These are phyloP conservation scores for Lumnitzera racemosa DNA, from an alignment of 345 rosid genomes.

Conservation along the genomic window DNA sequence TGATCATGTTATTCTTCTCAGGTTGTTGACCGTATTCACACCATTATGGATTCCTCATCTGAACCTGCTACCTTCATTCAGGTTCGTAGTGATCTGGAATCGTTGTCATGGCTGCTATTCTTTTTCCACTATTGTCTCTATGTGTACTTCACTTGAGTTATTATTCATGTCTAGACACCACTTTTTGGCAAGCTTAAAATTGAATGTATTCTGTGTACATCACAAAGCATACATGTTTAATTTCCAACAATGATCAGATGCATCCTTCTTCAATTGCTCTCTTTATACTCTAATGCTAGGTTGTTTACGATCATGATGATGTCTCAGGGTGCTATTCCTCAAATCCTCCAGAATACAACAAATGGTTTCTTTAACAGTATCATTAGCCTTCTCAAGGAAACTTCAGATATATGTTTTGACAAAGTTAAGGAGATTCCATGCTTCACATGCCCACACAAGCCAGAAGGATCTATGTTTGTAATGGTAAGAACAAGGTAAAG, in stretches of 20 bases:
- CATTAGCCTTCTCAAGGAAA: slow-evolving; percentile 19
- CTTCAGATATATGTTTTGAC: slow-evolving; percentile 27
- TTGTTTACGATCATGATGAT: neutral
- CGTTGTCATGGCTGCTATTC: too few species aligned
- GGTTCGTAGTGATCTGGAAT: slow-evolving; percentile 16
- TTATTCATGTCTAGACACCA: too few species aligned
- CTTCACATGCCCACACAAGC: slow-evolving; percentile 33
- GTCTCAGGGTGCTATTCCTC: slow-evolving; percentile 36
- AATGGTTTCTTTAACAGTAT: slow-evolving; percentile 32
- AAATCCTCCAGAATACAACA: slow-evolving; percentile 29
- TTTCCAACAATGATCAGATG: too few species aligned
- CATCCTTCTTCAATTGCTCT: too few species aligned
- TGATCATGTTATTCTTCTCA: slow-evolving; percentile 1
- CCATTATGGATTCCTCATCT: slow-evolving; percentile 2
- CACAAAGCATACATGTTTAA: too few species aligned
- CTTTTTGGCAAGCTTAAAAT: too few species aligned
- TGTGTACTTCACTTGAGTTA: too few species aligned
- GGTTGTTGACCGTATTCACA: slow-evolving; percentile 19
- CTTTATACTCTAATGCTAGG: neutral
- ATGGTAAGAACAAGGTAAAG: slow-evolving; percentile 25
- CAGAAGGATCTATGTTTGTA: slow-evolving; percentile 40
- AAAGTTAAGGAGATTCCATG: slow-evolving; percentile 39
- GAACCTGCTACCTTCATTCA: slow-evolving; percentile 50
- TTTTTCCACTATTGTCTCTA: too few species aligned
- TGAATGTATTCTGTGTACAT: too few species aligned